Conservation (phyloP, 2,329 filamentous ascomycete species). For the Malbranchea cinnamomea region DNA sequence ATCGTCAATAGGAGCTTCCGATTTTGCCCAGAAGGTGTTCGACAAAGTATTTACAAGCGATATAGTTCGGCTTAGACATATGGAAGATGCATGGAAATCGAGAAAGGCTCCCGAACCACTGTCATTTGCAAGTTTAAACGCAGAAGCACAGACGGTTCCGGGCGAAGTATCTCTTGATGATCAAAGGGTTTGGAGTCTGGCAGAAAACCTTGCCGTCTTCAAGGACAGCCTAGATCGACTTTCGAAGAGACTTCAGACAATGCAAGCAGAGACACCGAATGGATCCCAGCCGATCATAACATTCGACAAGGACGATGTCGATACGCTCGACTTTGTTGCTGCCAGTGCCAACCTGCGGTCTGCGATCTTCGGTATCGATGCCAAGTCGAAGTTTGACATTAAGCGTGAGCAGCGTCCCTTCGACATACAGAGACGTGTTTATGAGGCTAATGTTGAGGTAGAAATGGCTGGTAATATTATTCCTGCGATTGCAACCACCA, state of each 20-base stretch:
- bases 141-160: conserved; percentile 37
- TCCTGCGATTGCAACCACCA: conserved; percentile 93
- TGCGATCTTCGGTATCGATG: conserved; percentile 73
- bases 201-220: conserved; percentile 77
- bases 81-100: conserved; percentile 94
- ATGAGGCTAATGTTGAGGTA: conserved; percentile 14
- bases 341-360: conserved; percentile 83
- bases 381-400: conserved; percentile 84
- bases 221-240: conserved; percentile 63
- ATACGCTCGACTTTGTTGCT: conserved; percentile 88
- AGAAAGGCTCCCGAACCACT: conserved; percentile 60
- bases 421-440: neutral
- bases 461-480: conserved; percentile 99
- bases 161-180: conserved; percentile 46
- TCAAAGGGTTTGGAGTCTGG: conserved; percentile 64
- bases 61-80: conserved; percentile 63
- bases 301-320: conserved; percentile 94
- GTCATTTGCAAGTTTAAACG: conserved; percentile 47
- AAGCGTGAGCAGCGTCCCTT: conserved; percentile 43
- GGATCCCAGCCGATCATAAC: conserved; percentile 45
- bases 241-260: conserved; percentile 54
- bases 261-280: conserved; percentile 38
- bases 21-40: conserved; percentile 70
- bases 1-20: conserved; percentile 59
- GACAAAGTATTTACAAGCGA: conserved; percentile 86